Evolutionary conservation across 306 rosid species (phyloP), one percentile per base, ranked within the genome.

Genomic region (Abrus precatorius): DNA sequence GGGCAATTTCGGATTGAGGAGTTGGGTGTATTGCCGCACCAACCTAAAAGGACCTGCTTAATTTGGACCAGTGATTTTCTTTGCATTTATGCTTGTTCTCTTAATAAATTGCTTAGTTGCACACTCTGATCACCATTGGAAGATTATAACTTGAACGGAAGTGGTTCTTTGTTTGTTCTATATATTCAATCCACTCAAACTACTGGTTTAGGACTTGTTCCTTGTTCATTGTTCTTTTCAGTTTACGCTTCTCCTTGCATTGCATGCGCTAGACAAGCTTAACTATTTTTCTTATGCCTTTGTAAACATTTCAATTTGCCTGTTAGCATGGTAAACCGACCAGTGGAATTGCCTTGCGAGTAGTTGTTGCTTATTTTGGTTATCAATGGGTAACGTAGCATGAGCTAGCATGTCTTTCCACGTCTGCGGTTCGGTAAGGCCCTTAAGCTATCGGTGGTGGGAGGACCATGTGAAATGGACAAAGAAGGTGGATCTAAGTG

Each of bases 71-170:
- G 32, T 74, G 74, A 57, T 85, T 83, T 78, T 85, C 45, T 79
- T 55, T 30, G 44, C 75, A 41, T 84, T 74, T 54, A 78, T 83
- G 80, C 69, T 82, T 78, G 65, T 82, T 73, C 50, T 50, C 76
- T 72, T 34, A 89, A 90, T 87, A 89, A 88, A 61, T 86, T 85
- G 89, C 90, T 70, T 59, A 52, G 79, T 77, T 69, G 93, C 90
- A 88, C 49, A 77, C 63, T 75, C 63, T 59, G 78, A 80, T 56
- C 50, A 29, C 56, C 66, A 71, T 56, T 50, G 55, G 38, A 33
- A 55, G 45, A 74, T 82, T 52, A 79, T 72, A 80, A 85, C 78
- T 81, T 53, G 47, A 59, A 43, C 43, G 56, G 9, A 82, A 80
- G 28, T 59, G 67, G 59, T 72, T 84, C 57, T 13, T 79, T 84